These are phyloP conservation scores for Sordaria brevicollis DNA, from an alignment of 495 filamentous ascomycete species.

Conservation along the genomic window DNA sequence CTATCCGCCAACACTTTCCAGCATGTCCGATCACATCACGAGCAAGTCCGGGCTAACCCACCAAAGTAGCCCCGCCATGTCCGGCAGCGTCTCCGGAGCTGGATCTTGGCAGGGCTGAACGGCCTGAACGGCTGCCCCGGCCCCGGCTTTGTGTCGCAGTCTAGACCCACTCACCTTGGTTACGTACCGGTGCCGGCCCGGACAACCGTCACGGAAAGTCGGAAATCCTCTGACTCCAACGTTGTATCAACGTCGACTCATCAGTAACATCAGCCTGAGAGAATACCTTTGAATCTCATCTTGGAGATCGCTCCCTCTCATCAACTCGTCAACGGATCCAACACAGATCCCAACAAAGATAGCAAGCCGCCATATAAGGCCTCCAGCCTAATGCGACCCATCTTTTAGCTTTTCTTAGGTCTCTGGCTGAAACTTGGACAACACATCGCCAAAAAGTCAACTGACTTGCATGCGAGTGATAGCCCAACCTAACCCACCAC, in stretches of 20 bases:
- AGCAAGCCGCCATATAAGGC: neutral
- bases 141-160: neutral
- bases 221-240: neutral
- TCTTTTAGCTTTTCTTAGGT: neutral
- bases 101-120: neutral
- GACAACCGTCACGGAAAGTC: neutral
- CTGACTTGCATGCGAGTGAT: neutral
- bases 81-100: neutral
- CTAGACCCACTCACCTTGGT: neutral
- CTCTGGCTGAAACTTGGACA: neutral
- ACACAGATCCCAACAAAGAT: neutral
- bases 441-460: neutral
- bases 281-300: too few species aligned
- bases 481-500: neutral
- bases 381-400: neutral
- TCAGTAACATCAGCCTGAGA: neutral
- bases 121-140: neutral
- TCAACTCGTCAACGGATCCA: neutral
- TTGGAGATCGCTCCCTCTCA: neutral
- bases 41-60: neutral
- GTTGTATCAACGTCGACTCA: neutral
- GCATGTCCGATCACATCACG: neutral
- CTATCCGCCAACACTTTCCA: neutral
- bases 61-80: neutral
- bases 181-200: neutral